Percentiles rank a stretch among this genome's conserved stretches.
phyloP scores from a whole-genome alignment of 169 alveolate species.

The Cryptosporidium felis region DNA sequence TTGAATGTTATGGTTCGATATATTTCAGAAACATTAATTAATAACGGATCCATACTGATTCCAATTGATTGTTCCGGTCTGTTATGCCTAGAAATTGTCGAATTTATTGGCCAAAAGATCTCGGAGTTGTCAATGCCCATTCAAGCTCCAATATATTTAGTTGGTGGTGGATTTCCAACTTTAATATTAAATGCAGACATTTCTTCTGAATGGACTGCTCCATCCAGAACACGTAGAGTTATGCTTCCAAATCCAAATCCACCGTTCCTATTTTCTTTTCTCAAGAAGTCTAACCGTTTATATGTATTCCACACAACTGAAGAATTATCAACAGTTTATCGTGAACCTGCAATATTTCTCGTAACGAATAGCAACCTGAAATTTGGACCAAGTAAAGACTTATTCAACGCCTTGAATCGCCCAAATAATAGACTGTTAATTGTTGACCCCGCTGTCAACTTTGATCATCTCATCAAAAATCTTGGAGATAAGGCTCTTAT shows the following conservation, averaged over 20 bases:
- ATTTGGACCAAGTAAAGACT: constrained; percentile 46
- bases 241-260: constrained; percentile 69
- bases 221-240: constrained; percentile 23
- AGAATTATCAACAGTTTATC: constrained; percentile 56
- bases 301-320: constrained; percentile 36
- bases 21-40: constrained; percentile 18
- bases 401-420: background rate
- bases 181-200: constrained; percentile 39
- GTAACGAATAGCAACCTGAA: constrained; percentile 27
- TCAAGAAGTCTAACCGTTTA: constrained; percentile 30
- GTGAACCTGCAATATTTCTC: constrained; percentile 65
- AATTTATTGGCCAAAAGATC: constrained; percentile 50
- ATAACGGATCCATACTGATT: constrained; percentile 27
- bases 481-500: background rate
- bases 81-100: constrained; percentile 41
- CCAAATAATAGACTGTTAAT: constrained; percentile 5
- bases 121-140: constrained; percentile 16
- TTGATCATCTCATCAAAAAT: constrained; percentile 4
- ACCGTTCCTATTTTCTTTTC: constrained; percentile 43
- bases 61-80: constrained; percentile 52
- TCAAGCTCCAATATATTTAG: constrained; percentile 59
- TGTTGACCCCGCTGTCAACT: background rate
- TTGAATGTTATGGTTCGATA: background rate
- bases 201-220: constrained; percentile 57
- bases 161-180: constrained; percentile 64